phyloP scores from a whole-genome alignment of 805 yeast genomes.

The Starmerella roubikii region DNA sequence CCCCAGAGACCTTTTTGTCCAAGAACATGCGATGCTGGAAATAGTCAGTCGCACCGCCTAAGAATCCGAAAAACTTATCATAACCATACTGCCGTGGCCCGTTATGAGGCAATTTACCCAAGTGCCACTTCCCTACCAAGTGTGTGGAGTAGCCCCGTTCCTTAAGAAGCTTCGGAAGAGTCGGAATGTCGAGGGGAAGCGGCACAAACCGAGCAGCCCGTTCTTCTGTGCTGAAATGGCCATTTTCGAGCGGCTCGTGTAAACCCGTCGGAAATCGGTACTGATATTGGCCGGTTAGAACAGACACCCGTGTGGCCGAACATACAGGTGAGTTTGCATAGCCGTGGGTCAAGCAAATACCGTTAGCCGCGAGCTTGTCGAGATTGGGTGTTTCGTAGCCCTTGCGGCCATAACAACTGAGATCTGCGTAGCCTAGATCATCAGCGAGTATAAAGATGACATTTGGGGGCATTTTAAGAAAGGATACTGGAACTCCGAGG shows the following conservation, averaged over 20 bases:
- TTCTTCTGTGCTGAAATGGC: slow-evolving; percentile 3
- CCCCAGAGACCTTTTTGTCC: slow-evolving; percentile 5
- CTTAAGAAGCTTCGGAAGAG: slow-evolving; percentile 36
- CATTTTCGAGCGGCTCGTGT: slow-evolving; percentile 16
- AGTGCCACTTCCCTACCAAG: slow-evolving; percentile 51
- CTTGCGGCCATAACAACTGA: slow-evolving; percentile 38
- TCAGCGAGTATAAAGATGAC: slow-evolving; percentile 46
- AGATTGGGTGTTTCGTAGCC: slow-evolving; percentile 46
- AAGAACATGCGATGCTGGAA: slow-evolving; percentile 15
- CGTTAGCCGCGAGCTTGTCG: slow-evolving; percentile 32
- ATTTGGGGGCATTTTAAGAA: slow-evolving; percentile 29
- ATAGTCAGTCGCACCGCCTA: slow-evolving; percentile 19
- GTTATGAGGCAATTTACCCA: slow-evolving; percentile 34
- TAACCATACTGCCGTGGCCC: slow-evolving; percentile 19
- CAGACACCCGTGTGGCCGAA: slow-evolving; percentile 51
- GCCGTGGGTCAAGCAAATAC: slow-evolving; percentile 42
- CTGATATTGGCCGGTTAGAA: slow-evolving; percentile 47
- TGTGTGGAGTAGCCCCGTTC: slow-evolving; percentile 39
- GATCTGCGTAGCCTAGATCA: slow-evolving; percentile 47
- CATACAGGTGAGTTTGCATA: slow-evolving; percentile 56
- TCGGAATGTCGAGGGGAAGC: slow-evolving; percentile 14
- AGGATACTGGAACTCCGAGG: too few species aligned
- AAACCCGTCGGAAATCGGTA: slow-evolving; percentile 26
- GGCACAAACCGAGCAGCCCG: slow-evolving; percentile 12
- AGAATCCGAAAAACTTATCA: slow-evolving; percentile 19